Conservation (phyloP, 306 rosid genomes). For the Rosa multiflora region DNA sequence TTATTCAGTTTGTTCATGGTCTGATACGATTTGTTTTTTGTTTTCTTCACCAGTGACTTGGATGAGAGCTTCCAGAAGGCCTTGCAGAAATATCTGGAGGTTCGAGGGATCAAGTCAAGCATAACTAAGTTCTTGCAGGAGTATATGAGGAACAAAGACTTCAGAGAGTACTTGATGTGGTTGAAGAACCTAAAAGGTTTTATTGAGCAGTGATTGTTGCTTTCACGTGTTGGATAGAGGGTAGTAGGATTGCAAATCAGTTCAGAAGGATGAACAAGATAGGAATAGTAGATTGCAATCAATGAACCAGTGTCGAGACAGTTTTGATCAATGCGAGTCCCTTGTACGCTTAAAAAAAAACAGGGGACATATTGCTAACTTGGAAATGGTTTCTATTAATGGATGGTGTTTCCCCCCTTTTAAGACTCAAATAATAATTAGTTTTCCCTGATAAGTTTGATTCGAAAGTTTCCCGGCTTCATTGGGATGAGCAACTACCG, state of each 20-base stretch:
- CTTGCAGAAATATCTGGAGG: slow-evolving; percentile 70
- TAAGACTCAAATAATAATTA: not conserved
- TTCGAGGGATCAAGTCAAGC: slow-evolving; percentile 61
- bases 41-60: slow-evolving; percentile 57
- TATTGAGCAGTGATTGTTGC: slow-evolving; percentile 48
- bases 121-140: slow-evolving; percentile 58
- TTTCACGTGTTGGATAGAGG: slow-evolving; percentile 11
- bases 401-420: not conserved
- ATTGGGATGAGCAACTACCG: not conserved
- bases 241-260: not conserved
- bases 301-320: not conserved
- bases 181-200: slow-evolving; percentile 74
- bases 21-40: not conserved
- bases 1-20: not conserved
- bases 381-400: not conserved
- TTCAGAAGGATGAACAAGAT: slow-evolving; percentile 3
- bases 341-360: not conserved
- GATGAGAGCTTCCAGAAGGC: slow-evolving; percentile 86
- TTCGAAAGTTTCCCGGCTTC: not conserved
- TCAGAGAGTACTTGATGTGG: slow-evolving; percentile 69
- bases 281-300: not conserved
- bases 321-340: not conserved
- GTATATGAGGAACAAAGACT: slow-evolving; percentile 70
- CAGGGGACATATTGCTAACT: not conserved
- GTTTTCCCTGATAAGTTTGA: not conserved